phyloP scores from a whole-genome alignment of 176 grass and related monocot species.

The Pontederia paniculata region DNA sequence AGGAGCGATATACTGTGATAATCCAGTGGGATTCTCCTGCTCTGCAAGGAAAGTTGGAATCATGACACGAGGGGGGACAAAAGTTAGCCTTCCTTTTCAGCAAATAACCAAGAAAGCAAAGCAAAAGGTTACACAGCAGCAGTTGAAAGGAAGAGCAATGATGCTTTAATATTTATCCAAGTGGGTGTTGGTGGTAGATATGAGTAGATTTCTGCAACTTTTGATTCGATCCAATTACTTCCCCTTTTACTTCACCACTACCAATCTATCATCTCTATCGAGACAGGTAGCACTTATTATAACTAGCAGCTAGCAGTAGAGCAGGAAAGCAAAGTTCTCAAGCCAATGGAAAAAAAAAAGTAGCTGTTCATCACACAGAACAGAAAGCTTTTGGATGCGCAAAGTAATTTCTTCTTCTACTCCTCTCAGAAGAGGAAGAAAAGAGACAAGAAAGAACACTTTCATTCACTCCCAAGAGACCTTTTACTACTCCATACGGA shows the following conservation, averaged over 20 bases:
- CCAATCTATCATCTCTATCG: not conserved
- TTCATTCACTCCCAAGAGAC: too few species aligned
- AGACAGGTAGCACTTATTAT: not conserved
- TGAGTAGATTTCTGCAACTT: constrained; percentile 9
- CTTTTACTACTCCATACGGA: too few species aligned
- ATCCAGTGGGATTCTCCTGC: constrained; percentile 19
- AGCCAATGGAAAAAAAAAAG: too few species aligned
- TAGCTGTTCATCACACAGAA: too few species aligned
- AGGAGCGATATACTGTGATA: constrained; percentile 17
- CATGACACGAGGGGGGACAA: constrained; percentile 11
- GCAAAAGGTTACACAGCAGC: not conserved
- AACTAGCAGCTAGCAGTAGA: not conserved
- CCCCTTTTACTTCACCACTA: not conserved
- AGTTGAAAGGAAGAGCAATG: constrained; percentile 18
- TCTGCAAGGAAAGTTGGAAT: constrained; percentile 41
- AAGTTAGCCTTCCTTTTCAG: not conserved
- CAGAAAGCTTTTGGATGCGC: too few species aligned
- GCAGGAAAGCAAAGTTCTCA: too few species aligned
- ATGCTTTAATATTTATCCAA: constrained; percentile 3
- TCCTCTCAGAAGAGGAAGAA: too few species aligned
- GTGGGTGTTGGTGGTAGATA: not conserved
- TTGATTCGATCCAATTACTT: not conserved
- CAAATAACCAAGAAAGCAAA: constrained; percentile 4
- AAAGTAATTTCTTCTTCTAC: too few species aligned
- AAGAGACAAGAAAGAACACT: too few species aligned